Percentiles rank a stretch among this genome's conserved stretches.
Evolutionary conservation across 164 flowering plant genomes (phyloP).

Genomic region (Chimonanthus salicifolius): DNA sequence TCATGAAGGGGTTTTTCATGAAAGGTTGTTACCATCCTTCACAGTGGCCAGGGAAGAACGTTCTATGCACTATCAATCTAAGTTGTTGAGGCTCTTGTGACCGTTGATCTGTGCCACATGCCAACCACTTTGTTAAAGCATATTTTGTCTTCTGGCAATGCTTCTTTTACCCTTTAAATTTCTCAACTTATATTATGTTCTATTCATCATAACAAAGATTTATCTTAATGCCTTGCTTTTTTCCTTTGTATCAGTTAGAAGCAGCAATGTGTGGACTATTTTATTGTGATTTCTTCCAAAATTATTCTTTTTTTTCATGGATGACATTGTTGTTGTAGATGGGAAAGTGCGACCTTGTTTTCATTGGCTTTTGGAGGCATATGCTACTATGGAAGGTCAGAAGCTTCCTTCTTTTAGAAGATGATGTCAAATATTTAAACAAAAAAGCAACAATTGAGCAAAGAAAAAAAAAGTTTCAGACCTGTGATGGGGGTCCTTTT

Average conservation of each 20-base stretch:
- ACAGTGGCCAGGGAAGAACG: too few relatives aligned
- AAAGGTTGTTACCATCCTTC: too few relatives aligned
- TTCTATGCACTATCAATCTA: too few relatives aligned
- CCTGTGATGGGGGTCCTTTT: too few relatives aligned
- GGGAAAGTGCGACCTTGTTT: conserved; percentile 81
- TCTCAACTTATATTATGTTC: background rate
- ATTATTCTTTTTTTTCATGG: background rate
- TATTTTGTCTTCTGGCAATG: background rate
- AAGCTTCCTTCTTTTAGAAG: background rate
- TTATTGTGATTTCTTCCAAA: background rate
- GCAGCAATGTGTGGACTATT: background rate
- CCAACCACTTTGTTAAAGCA: background rate
- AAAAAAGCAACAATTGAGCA: too few relatives aligned
- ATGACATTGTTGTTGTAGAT: conserved; percentile 52
- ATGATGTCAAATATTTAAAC: background rate
- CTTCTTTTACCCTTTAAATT: background rate
- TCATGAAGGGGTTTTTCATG: too few relatives aligned
- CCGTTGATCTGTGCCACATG: too few relatives aligned
- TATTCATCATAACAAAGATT: background rate
- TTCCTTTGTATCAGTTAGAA: background rate
- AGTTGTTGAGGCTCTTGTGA: too few relatives aligned
- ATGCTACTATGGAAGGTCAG: conserved; percentile 85
- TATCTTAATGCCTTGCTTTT: background rate
- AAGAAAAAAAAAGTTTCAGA: too few relatives aligned
- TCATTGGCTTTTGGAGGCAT: conserved; percentile 71